These are phyloP conservation scores for Penicillium sp. DNA, from an alignment of 2,329 filamentous ascomycete species.

Conservation along the genomic window DNA sequence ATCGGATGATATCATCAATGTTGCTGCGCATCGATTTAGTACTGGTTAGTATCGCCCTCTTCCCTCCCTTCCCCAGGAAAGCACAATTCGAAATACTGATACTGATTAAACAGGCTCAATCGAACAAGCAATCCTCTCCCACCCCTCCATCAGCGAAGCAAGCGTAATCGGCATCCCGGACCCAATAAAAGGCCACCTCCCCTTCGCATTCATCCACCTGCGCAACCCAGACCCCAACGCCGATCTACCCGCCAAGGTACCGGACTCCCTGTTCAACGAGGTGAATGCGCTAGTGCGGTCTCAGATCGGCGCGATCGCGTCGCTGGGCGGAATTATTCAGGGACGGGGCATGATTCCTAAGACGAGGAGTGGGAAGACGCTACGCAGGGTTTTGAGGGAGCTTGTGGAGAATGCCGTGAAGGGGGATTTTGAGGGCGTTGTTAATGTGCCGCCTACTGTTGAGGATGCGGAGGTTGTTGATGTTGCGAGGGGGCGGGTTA, in stretches of 20 bases:
- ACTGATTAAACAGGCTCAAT: slow-evolving; percentile 64
- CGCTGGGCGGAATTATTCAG: slow-evolving; percentile 82
- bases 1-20: slow-evolving; percentile 89
- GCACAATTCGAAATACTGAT: too few species aligned
- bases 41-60: slow-evolving; percentile 66
- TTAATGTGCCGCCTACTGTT: slow-evolving; percentile 80
- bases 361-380: slow-evolving; percentile 88
- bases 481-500: slow-evolving; percentile 71
- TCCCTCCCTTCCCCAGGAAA: too few species aligned
- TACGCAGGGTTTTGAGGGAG: slow-evolving; percentile 79
- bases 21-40: slow-evolving; percentile 89
- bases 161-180: slow-evolving; percentile 88
- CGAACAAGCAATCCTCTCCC: slow-evolving; percentile 85
- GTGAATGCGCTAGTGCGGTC: slow-evolving; percentile 65
- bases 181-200: slow-evolving; percentile 82
- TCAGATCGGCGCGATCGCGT: slow-evolving; percentile 86
- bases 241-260: slow-evolving; percentile 38
- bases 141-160: slow-evolving; percentile 78
- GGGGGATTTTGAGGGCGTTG: slow-evolving; percentile 71
- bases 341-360: slow-evolving; percentile 87
- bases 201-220: slow-evolving; percentile 83
- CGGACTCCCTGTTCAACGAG: slow-evolving; percentile 49
- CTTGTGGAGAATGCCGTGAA: slow-evolving; percentile 80
- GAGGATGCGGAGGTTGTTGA: slow-evolving; percentile 78
- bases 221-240: slow-evolving; percentile 11